Base-by-base conservation (phyloP, 2,329 filamentous ascomycete genomes). In the Fusarium camptoceras region DNA sequence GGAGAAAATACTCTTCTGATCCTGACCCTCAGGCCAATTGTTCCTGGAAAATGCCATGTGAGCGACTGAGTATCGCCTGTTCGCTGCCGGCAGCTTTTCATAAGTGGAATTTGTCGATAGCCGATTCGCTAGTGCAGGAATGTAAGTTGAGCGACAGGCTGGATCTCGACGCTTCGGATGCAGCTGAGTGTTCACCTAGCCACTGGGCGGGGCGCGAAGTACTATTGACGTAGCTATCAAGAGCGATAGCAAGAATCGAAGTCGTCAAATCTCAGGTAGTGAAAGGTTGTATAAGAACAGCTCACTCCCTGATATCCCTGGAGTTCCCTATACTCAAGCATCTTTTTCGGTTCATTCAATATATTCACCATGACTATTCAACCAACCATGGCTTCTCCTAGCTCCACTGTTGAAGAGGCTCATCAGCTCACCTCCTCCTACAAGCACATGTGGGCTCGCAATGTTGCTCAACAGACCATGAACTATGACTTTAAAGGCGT, bases 391-490 rank as follows among this genome's bases (percentile, higher is more conserved):
- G 34, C 34, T 34, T 10, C 31, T 34, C 31, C 31, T 10, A 31
- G 14, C 9, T 4, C 31, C 16, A 11, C 2, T 0, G 3, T 25
- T 2, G 11, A 18, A 4, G 53, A 55, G 14, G 10, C 18, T 31
- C 53, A 55, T 47, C 42, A 55, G 7, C n/a, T 16, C 22, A 55
- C 53, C 1, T 22, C 10, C 2, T 39, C 53, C 30, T 55, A 47
- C 15, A 55, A 55, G 10, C 42, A 55, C 7, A 39, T 55, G 53
- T 55, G 30, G 24, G 42, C 53, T 24, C 42, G 42, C 10, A 15
- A 39, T 8, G 53, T 55, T 6, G 53, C 42, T 15, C 18, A 6
- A 16, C 0, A 2, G 5, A 55, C 41, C 0, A 55, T 55, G 51
- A 1, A 24, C 10, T 55, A 55, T 16, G 41, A 44, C 14, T 24